phyloP scores from a whole-genome alignment of 352 stramenopile species.

The Phytopythium delawarense region DNA sequence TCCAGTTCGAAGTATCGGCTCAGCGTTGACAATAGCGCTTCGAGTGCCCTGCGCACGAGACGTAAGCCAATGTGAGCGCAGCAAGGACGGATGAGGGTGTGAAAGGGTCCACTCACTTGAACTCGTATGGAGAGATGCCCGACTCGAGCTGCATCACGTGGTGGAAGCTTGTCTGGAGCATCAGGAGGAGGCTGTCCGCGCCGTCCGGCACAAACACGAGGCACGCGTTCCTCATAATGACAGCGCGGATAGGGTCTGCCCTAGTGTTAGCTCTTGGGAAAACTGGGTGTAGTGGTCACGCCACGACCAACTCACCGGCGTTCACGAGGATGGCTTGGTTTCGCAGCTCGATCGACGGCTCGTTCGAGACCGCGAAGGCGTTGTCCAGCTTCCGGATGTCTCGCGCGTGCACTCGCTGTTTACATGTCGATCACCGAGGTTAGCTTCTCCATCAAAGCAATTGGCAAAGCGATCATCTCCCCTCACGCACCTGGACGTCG shows the following conservation, averaged over 20 bases:
- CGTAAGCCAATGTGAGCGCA: not conserved
- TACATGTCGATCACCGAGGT: not conserved
- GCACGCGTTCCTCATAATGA: slow-evolving; percentile 46
- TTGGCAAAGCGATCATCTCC: not conserved
- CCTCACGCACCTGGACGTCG: slow-evolving; percentile 17
- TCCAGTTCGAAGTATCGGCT: slow-evolving; percentile 52
- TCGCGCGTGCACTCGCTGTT: slow-evolving; percentile 47
- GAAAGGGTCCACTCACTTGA: slow-evolving; percentile 19
- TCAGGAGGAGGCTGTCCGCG: slow-evolving; percentile 31
- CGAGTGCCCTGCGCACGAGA: slow-evolving; percentile 23
- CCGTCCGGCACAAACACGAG: slow-evolving; percentile 44
- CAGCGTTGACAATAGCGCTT: slow-evolving; percentile 52
- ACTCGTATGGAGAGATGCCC: slow-evolving; percentile 47
- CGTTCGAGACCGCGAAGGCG: slow-evolving; percentile 56
- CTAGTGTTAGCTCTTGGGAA: not conserved
- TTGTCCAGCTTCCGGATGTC: slow-evolving; percentile 72
- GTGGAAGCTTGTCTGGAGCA: slow-evolving; percentile 45
- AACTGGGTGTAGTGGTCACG: not conserved
- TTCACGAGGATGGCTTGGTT: slow-evolving; percentile 69
- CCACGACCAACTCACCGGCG: slow-evolving; percentile 22
- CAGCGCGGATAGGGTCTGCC: slow-evolving; percentile 50
- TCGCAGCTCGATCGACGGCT: slow-evolving; percentile 52
- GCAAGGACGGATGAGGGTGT: not conserved
- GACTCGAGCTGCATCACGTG: slow-evolving; percentile 40
- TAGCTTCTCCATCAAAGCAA: not conserved